Evolutionary conservation across 2,329 filamentous ascomycete species (phyloP), one percentile per base, ranked within the genome.

Genomic region (Bipolaris victoriae): DNA sequence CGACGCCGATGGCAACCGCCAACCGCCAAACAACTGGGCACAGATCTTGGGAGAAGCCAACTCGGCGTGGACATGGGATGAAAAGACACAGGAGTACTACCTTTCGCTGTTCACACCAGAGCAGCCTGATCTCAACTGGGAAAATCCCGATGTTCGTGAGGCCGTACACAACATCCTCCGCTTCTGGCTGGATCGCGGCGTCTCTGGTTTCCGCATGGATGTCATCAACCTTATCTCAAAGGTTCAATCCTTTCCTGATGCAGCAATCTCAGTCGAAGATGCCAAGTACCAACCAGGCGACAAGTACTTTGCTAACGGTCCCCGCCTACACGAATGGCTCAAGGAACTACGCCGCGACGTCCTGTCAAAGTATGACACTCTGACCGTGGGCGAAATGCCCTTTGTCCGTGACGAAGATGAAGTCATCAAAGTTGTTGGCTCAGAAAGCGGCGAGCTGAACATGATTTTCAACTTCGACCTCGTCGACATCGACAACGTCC

Each of bases 41-140:
- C 64, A 84, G 75, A 78, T 86, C 79, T 74, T 90, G 84, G 77
- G 77, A 4, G 72, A 75, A 49, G 75, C 75, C n/a, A 84, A 84
- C 50, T 85, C 80, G 52, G 82, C 83, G 0, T 91, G 89, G 90
- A 81, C 86, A 39, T 93, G 86, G 79, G 90, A 92, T 65, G 86
- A 90, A 64, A 73, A 75, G 18, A 91, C 88, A 0, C 81, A 84
- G 24, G 88, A 94, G 74, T 93, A 91, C 73, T 93, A 91, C 65
- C 83, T 93, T 0, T 87, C 89, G 52, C 81, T 95, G 10, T 96
- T 91, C 72, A 87, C 88, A 1, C 84, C 83, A 6, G 86, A 90
- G 61, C 91, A 94, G 70, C 91, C 91, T 0, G 91, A 95, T 67
- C 80, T 95, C 4, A 95, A 95, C 75, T 95, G 90, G 90, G 89